Conservation (phyloP, 352 stramenopile genomes). For the Pythium coloratum region DNA sequence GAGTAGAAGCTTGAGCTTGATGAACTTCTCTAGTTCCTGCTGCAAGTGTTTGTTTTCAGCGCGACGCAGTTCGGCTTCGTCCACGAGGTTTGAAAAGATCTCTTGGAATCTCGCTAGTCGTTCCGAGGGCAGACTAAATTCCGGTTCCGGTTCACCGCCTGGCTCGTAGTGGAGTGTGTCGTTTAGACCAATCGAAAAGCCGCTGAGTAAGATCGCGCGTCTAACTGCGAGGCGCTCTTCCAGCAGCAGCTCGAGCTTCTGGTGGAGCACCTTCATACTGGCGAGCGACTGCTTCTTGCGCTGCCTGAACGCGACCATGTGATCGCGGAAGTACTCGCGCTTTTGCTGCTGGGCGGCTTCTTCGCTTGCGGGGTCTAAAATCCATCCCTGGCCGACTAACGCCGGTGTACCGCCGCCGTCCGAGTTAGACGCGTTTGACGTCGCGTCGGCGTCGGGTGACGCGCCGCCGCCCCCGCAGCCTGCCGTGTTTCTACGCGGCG, state of each 20-base stretch:
- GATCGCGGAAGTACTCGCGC: constrained; percentile 23
- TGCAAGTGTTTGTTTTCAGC: constrained; percentile 10
- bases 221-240: constrained; percentile 8
- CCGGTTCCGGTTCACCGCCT: not conserved
- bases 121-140: not conserved
- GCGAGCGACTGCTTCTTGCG: constrained; percentile 23
- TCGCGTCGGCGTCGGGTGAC: not conserved
- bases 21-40: constrained; percentile 11
- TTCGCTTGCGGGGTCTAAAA: not conserved
- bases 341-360: constrained; percentile 1
- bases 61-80: constrained; percentile 17
- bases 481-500: not conserved
- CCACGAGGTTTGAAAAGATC: constrained; percentile 14
- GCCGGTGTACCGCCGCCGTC: not conserved
- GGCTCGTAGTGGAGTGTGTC: not conserved
- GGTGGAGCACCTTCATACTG: constrained; percentile 8
- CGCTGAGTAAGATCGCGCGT: constrained; percentile 18
- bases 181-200: constrained; percentile 3
- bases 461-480: too few relatives aligned
- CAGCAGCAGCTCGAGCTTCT: constrained; percentile 21
- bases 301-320: constrained; percentile 25
- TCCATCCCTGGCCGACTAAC: not conserved
- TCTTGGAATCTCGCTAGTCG: constrained; percentile 11
- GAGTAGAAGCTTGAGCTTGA: constrained; percentile 19
- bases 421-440: not conserved